A percentile compares a stretch with the other conserved stretches of the same genome.
Conservation (phyloP, 2,329 filamentous ascomycete species). For the Ophiostoma quercus region DNA sequence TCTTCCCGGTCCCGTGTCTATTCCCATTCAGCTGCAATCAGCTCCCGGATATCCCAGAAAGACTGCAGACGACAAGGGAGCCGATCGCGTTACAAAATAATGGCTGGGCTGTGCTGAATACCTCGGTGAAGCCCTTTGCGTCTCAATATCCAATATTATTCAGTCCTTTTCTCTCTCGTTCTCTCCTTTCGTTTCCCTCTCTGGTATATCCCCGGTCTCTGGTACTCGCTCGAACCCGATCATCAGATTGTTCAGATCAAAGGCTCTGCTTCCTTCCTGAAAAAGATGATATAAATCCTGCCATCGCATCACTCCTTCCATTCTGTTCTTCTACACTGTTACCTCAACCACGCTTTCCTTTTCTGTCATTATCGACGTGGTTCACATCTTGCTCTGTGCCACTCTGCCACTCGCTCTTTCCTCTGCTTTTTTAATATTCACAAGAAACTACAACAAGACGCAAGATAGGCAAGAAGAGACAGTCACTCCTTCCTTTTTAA, state of each 20-base stretch:
- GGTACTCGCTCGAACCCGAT: neutral
- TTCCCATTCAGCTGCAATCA: neutral
- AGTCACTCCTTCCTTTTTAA: conserved; percentile 17
- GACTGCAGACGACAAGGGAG: neutral
- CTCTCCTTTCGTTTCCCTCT: neutral
- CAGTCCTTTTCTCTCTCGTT: too few relatives aligned
- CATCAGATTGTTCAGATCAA: neutral
- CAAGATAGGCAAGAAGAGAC: neutral
- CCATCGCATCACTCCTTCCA: neutral
- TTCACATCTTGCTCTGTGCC: neutral
- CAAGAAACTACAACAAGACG: neutral
- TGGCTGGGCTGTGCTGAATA: neutral
- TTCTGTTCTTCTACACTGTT: neutral
- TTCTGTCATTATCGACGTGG: neutral
- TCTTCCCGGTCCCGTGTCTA: neutral
- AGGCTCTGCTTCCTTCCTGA: neutral
- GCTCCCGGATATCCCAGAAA: neutral
- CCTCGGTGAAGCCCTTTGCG: neutral
- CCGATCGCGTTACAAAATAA: neutral
- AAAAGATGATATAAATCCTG: neutral
- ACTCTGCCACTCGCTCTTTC: conserved; percentile 6
- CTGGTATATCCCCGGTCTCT: neutral
- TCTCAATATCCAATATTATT: neutral
- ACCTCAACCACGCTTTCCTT: neutral
- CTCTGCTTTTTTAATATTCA: neutral